phyloP scores from a whole-genome alignment of 2,329 filamentous ascomycete genomes.

The Penicillium sp. region DNA sequence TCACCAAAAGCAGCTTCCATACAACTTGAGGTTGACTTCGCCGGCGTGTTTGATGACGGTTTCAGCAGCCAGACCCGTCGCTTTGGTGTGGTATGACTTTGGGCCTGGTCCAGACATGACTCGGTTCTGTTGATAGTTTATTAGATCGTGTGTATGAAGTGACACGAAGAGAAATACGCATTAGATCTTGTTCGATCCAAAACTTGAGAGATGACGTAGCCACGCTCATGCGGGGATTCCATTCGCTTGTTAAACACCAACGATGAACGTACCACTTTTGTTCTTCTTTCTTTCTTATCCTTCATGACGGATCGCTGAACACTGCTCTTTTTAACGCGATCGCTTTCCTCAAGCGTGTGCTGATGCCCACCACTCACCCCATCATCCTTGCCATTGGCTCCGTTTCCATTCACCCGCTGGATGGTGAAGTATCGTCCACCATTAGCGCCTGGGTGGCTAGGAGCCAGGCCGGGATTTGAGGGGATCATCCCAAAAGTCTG shows the following conservation, averaged over 20 bases:
- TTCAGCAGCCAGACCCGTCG: slow-evolving; percentile 68
- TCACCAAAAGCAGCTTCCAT: slow-evolving; percentile 81
- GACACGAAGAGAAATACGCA: not conserved
- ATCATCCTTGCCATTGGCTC: slow-evolving; percentile 70
- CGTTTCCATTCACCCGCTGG: slow-evolving; percentile 76
- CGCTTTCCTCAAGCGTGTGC: slow-evolving; percentile 71
- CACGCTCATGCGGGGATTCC: slow-evolving; percentile 15
- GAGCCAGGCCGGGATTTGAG: slow-evolving; percentile 42
- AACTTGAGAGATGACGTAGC: slow-evolving; percentile 22
- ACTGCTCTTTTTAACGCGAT: slow-evolving; percentile 79
- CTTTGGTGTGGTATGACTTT: slow-evolving; percentile 72
- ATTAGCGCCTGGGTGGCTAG: slow-evolving; percentile 50
- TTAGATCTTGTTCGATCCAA: not conserved
- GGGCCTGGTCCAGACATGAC: slow-evolving; percentile 56
- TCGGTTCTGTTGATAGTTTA: slow-evolving; percentile 21
- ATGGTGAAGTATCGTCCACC: slow-evolving; percentile 70
- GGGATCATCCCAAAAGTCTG: slow-evolving; percentile 49
- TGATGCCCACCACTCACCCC: slow-evolving; percentile 72
- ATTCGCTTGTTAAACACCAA: slow-evolving; percentile 10
- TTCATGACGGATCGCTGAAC: slow-evolving; percentile 67
- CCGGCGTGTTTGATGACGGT: slow-evolving; percentile 72
- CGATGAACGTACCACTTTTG: slow-evolving; percentile 52
- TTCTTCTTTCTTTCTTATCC: slow-evolving; percentile 67
- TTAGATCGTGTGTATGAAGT: slow-evolving; percentile 14
- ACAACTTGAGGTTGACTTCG: slow-evolving; percentile 73